These are phyloP conservation scores for Gaeumannomyces sp. DNA, from an alignment of 2,329 filamentous ascomycete genomes.

Conservation along the genomic window DNA sequence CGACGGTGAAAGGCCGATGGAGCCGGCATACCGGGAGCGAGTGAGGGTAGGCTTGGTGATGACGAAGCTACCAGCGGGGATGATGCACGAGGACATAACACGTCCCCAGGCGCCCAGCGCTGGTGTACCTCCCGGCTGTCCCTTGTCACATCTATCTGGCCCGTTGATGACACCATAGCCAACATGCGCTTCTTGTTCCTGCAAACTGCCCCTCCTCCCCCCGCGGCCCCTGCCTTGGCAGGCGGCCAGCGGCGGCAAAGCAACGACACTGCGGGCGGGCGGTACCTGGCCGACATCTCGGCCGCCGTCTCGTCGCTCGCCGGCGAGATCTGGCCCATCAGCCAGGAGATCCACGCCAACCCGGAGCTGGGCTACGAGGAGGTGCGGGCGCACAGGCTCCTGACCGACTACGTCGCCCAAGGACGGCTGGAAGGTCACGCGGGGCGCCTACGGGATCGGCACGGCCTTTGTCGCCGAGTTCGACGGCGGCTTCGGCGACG, in stretches of 20 bases:
- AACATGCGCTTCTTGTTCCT: not conserved
- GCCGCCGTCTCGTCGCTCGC: slow-evolving; percentile 31
- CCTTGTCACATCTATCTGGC: too few species aligned
- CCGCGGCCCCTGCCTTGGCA: not conserved
- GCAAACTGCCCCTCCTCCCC: not conserved
- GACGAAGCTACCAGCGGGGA: not conserved
- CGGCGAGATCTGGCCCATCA: slow-evolving; percentile 36
- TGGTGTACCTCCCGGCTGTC: too few species aligned
- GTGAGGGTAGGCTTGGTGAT: not conserved
- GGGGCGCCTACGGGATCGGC: slow-evolving; percentile 42
- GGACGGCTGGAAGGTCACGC: slow-evolving; percentile 42
- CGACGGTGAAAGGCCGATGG: not conserved
- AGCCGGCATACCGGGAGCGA: too few species aligned
- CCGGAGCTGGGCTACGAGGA: slow-evolving; percentile 43
- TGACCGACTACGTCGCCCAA: slow-evolving; percentile 41
- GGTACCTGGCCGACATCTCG: slow-evolving; percentile 29
- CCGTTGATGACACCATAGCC: too few species aligned
- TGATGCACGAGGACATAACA: too few species aligned
- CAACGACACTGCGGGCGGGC: slow-evolving; percentile 3
- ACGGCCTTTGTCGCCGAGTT: slow-evolving; percentile 48
- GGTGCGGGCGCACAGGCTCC: slow-evolving; percentile 39
- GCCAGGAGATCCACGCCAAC: slow-evolving; percentile 44
- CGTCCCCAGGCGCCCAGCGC: too few species aligned
- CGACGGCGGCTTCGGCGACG: slow-evolving; percentile 34
- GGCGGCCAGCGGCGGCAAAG: not conserved